Evolutionary conservation across 176 grass and related monocot genomes (phyloP).

Genomic region (Juncus effusus): DNA sequence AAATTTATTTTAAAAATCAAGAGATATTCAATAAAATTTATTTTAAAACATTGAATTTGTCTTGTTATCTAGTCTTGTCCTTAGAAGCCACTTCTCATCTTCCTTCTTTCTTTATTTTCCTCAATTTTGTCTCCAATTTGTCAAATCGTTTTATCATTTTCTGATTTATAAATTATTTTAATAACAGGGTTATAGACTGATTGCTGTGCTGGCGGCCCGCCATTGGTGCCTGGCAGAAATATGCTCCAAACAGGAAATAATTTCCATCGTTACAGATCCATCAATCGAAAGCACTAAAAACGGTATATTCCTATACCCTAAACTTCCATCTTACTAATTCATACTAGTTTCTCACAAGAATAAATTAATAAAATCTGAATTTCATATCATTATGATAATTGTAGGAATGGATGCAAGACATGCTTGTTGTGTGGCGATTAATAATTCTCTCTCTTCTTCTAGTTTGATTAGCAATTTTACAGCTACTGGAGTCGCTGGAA

Average conservation of each 20-base stretch:
- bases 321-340: no score
- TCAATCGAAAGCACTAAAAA: slow-evolving; percentile 61
- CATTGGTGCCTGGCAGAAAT: slow-evolving; percentile 82
- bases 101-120: slow-evolving; percentile 20
- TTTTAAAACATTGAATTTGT: no score
- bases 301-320: slow-evolving; percentile 32
- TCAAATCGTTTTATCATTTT: slow-evolving; percentile 17
- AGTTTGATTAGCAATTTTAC: slow-evolving; percentile 57
- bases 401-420: slow-evolving; percentile 82
- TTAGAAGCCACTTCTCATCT: slow-evolving; percentile 21
- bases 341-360: slow-evolving; percentile 3
- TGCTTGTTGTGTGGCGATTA: slow-evolving; percentile 57
- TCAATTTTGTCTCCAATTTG: not conserved
- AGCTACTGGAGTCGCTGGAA: slow-evolving; percentile 47
- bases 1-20: no score
- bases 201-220: slow-evolving; percentile 55
- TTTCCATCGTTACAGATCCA: slow-evolving; percentile 62
- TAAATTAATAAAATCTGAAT: not conserved
- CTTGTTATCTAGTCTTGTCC: not conserved
- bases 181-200: slow-evolving; percentile 64
- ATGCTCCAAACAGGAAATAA: slow-evolving; percentile 69
- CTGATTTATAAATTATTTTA: slow-evolving; percentile 1
- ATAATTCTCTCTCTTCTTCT: slow-evolving; percentile 56
- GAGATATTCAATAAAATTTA: no score
- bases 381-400: not conserved